phyloP scores from a whole-genome alignment of 352 stramenopile genomes.

The Globisporangium spiculum region DNA sequence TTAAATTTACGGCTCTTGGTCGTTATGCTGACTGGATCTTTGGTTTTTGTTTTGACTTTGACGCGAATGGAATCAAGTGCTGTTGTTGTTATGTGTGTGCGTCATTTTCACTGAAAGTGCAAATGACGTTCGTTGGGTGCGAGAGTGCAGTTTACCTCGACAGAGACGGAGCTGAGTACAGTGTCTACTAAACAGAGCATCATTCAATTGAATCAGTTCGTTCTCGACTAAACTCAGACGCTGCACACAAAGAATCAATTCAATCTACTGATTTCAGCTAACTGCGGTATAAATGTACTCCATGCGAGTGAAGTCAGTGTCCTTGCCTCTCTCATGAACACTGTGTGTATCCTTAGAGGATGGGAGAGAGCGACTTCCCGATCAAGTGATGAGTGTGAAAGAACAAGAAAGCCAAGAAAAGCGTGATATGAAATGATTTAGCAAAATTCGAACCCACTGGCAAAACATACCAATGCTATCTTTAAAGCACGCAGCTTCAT shows the following conservation, averaged over 20 bases:
- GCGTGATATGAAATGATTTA: neutral
- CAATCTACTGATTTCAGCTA: too few species aligned
- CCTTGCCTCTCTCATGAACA: slow-evolving; percentile 2
- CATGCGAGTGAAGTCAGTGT: neutral
- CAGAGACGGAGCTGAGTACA: neutral
- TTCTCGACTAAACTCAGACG: neutral
- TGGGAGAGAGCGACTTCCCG: neutral
- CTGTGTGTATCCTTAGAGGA: neutral
- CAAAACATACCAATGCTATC: neutral
- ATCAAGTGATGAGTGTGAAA: neutral
- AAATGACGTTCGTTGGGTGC: neutral
- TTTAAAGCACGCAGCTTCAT: too few species aligned
- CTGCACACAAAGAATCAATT: too few species aligned
- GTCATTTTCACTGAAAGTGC: too few species aligned
- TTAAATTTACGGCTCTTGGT: too few species aligned
- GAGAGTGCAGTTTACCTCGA: neutral
- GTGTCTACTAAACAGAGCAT: neutral
- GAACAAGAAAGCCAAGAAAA: neutral
- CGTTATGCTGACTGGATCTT: too few species aligned
- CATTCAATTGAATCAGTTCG: neutral
- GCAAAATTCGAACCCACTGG: neutral
- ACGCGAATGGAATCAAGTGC: too few species aligned
- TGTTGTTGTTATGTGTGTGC: too few species aligned
- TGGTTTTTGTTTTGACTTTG: too few species aligned
- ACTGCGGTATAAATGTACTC: neutral